A percentile compares a stretch with the other conserved stretches of the same genome.
phyloP scores from a whole-genome alignment of 768 basidiomycete genomes.

The Pleurotus pulmonarius region DNA sequence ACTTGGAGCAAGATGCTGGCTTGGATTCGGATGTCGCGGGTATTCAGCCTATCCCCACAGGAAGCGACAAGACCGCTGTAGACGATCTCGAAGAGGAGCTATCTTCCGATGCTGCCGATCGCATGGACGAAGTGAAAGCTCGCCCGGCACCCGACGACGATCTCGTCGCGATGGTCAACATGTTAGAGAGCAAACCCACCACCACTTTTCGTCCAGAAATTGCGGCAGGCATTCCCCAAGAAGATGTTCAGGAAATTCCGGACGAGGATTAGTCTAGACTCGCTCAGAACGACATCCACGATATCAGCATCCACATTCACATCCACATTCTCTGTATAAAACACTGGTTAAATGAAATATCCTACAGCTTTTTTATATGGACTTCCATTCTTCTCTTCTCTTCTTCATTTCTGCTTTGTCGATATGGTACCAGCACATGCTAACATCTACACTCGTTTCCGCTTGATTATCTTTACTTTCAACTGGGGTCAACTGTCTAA shows the following conservation, averaged over 20 bases:
- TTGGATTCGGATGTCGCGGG: too few species aligned
- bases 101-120: slow-evolving; percentile 14
- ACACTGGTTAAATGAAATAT: background rate
- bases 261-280: slow-evolving; percentile 38
- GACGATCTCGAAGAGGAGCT: slow-evolving; percentile 4
- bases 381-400: background rate
- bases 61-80: slow-evolving; percentile 2
- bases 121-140: slow-evolving; percentile 12
- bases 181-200: slow-evolving; percentile 47
- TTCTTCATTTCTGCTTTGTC: background rate
- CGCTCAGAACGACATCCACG: background rate
- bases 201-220: slow-evolving; percentile 38
- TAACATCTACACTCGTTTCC: slow-evolving; percentile 5
- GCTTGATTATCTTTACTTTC: background rate
- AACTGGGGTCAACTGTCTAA: background rate
- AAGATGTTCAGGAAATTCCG: slow-evolving; percentile 46
- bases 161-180: slow-evolving; percentile 62
- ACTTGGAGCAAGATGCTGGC: too few species aligned
- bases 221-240: slow-evolving; percentile 49
- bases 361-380: background rate
- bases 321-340: background rate
- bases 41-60: background rate
- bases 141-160: slow-evolving; percentile 30
- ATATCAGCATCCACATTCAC: background rate
- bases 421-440: background rate